Evolutionary conservation across 495 filamentous ascomycete genomes (phyloP).

Genomic region (Sphaerosporella brunnea): DNA sequence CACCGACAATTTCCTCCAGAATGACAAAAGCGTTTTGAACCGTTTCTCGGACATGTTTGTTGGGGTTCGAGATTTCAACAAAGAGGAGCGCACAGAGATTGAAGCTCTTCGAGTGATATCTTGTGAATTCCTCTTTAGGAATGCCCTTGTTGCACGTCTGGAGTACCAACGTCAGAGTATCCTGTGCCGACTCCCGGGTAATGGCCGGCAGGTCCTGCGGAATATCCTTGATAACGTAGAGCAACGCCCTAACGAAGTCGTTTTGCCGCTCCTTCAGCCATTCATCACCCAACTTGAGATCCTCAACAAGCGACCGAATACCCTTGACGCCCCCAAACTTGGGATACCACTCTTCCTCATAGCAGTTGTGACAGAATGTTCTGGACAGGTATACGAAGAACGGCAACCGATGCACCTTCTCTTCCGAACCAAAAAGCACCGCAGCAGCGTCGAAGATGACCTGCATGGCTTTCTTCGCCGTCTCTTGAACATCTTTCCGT

Average conservation of each 20-base stretch:
- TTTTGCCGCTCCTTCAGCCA: conserved; percentile 69
- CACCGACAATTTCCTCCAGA: conserved; percentile 54
- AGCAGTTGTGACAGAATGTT: conserved; percentile 80
- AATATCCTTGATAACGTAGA: conserved; percentile 97
- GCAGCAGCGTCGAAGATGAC: conserved; percentile 60
- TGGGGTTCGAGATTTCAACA: conserved; percentile 79
- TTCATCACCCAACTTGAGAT: conserved; percentile 60
- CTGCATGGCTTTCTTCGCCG: conserved; percentile 59
- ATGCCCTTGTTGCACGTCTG: conserved; percentile 53
- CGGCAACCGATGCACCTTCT: conserved; percentile 49
- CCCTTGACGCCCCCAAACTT: conserved; percentile 84
- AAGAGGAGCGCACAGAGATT: conserved; percentile 69
- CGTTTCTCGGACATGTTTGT: conserved; percentile 74
- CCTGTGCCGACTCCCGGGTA: conserved; percentile 62
- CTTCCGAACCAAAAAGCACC: conserved; percentile 57
- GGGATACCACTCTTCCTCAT: conserved; percentile 94
- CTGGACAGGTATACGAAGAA: conserved; percentile 69
- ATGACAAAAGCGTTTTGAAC: conserved; percentile 65
- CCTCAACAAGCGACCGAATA: conserved; percentile 63
- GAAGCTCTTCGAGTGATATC: conserved; percentile 41
- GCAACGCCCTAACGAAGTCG: conserved; percentile 67
- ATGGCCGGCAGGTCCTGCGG: conserved; percentile 76
- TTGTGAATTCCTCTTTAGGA: conserved; percentile 56
- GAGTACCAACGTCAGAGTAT: conserved; percentile 61
- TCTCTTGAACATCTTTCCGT: conserved; percentile 55